These are phyloP conservation scores for Entomophthora muscae DNA, from an alignment of 371 early-diverging fungal species.

Conservation along the genomic window DNA sequence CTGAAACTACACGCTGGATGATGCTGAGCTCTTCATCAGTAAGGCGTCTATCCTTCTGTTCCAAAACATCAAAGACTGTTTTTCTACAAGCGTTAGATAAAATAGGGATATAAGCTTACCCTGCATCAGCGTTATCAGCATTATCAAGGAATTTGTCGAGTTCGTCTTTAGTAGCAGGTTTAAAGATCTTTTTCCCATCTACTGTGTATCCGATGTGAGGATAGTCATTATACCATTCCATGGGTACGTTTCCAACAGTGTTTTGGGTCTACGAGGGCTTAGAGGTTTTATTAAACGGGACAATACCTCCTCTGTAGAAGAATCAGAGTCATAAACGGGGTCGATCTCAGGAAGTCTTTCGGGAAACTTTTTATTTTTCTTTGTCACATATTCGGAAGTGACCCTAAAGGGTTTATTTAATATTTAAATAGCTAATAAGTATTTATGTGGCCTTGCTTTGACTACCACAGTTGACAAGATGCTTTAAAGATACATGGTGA, in stretches of 20 bases:
- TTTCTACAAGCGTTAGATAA: constrained; percentile 21
- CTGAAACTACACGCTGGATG: constrained; percentile 65
- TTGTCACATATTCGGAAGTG: neutral
- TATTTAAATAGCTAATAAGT: too few relatives aligned
- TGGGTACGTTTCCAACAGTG: constrained; percentile 83
- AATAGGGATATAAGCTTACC: constrained; percentile 24
- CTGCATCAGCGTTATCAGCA: constrained; percentile 82
- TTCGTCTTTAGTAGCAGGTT: constrained; percentile 75
- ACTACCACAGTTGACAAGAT: too few relatives aligned
- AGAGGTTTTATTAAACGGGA: neutral
- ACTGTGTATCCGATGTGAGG: constrained; percentile 93
- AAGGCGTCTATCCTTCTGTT: constrained; percentile 63
- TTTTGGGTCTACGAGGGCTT: constrained; percentile 26
- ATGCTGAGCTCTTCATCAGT: constrained; percentile 80
- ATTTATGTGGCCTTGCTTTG: too few relatives aligned
- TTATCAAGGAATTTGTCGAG: constrained; percentile 79
- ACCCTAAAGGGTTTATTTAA: too few relatives aligned
- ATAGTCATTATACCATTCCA: constrained; percentile 91
- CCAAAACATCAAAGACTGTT: constrained; percentile 59
- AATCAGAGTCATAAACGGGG: constrained; percentile 75
- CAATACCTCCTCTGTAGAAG: constrained; percentile 69
- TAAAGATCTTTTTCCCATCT: constrained; percentile 75
- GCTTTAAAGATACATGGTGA: too few relatives aligned
- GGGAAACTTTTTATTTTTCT: neutral
- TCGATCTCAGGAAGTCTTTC: constrained; percentile 55